Base-by-base conservation (phyloP, 164 flowering plant genomes). In the Chimonanthus praecox region DNA sequence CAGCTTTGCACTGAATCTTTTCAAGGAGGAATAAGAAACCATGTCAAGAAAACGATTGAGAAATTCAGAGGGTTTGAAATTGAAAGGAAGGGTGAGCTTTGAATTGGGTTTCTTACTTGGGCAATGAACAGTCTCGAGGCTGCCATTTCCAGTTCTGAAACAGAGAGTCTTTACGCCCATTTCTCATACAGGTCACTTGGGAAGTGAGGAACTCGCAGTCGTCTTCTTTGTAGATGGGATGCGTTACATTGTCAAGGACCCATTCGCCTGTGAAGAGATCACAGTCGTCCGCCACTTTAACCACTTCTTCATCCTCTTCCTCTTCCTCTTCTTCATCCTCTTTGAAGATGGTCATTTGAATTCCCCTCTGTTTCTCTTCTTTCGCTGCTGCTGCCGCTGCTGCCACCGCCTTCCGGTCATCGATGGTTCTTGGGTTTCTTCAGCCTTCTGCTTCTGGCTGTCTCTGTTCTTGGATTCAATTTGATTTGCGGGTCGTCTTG, bases 141-240 rank as follows among this genome's bases (percentile, higher is more conserved):
- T 96, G 94, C 99, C 99, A 96, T 80, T 81, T 89, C 99, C 99
- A 96, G 63, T 91, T 87, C 82, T 94, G 98, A 66, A 82, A 96
- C 71, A 82, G 18, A 33, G 97, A 88, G 76, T 96, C 94, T 49
- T 81, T 78, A 71, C 99, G 90, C 33, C 98, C 98, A 80, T 96
- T 92, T 60, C 93, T 87, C 87, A 88, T 65, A 78, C 99, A 96
- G 47, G 98, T 92, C 46, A 94, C 97, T 69, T 96, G 95, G 0
- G 82, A 85, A 20, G 97, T 87, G 4, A 96, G 80, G 65, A 94
- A 96, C 84, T 89, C 94, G 63, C 99, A 96, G 16, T 94, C 87
- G 15, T 88, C 89, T 80, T 94, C 99, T 75, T 80, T 86, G 77
- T 96, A 94, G 18, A 94, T 20, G 4, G 99, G 99, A 67, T 89